phyloP scores from a whole-genome alignment of 2,329 filamentous ascomycete genomes.

The Lachnellula occidentalis region DNA sequence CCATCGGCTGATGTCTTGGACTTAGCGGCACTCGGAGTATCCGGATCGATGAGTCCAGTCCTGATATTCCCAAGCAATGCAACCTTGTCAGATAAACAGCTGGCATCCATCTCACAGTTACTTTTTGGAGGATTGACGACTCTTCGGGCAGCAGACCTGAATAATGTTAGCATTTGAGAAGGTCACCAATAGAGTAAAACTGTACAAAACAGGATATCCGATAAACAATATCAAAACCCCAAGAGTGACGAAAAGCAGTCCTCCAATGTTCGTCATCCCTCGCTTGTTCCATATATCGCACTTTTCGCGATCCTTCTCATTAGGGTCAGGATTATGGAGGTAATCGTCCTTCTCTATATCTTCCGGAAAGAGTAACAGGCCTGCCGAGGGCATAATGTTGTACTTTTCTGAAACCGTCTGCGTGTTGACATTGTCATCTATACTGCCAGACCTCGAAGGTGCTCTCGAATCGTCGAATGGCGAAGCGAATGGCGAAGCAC shows the following conservation, averaged over 20 bases:
- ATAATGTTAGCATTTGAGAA: constrained; percentile 20
- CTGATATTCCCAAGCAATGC: constrained; percentile 56
- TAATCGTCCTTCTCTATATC: constrained; percentile 71
- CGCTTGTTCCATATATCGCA: constrained; percentile 61
- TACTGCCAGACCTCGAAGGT: constrained; percentile 43
- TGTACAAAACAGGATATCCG: constrained; percentile 64
- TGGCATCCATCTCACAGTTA: constrained; percentile 34
- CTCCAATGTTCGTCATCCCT: constrained; percentile 60
- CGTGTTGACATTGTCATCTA: constrained; percentile 61
- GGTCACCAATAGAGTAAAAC: constrained; percentile 11
- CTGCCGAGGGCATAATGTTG: constrained; percentile 63
- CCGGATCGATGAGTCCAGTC: constrained; percentile 57
- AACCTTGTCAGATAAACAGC: constrained; percentile 32
- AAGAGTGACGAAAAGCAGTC: constrained; percentile 51
- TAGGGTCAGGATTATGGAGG: constrained; percentile 64
- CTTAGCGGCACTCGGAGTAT: constrained; percentile 54
- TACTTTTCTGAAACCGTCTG: constrained; percentile 71
- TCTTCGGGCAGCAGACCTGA: constrained; percentile 51
- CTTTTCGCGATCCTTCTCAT: constrained; percentile 54
- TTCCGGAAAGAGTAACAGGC: constrained; percentile 62
- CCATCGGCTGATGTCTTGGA: constrained; percentile 54
- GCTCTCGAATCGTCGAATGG: constrained; percentile 33
- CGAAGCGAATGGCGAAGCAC: constrained; percentile 27
- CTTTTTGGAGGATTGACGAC: constrained; percentile 24
- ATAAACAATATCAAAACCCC: constrained; percentile 62